Percentiles rank a stretch among this genome's conserved stretches.
These are phyloP conservation scores for Cyathus pygmaeus DNA, from an alignment of 1,284 basidiomycete genomes.

Conservation along the genomic window DNA sequence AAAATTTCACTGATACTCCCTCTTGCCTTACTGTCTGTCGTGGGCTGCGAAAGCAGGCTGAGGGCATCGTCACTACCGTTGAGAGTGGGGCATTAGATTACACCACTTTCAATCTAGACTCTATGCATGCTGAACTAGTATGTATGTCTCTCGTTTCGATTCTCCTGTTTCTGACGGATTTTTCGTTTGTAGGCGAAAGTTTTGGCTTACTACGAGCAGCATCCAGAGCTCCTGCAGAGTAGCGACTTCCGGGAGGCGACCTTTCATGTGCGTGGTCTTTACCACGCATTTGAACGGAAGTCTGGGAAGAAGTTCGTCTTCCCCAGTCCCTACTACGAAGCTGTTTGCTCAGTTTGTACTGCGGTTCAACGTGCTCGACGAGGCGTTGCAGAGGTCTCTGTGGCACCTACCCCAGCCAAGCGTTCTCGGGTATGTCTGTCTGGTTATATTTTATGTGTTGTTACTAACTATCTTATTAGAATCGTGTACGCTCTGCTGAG, in stretches of 20 bases:
- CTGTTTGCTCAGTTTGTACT: neutral
- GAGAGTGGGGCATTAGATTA: no score
- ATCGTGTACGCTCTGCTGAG: no score
- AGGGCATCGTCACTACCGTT: no score
- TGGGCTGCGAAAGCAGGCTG: no score
- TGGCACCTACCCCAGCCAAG: neutral
- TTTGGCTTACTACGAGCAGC: neutral
- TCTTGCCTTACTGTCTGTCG: no score
- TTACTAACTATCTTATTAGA: no score
- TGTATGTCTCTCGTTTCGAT: no score
- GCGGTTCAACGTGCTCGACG: neutral
- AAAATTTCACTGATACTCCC: no score
- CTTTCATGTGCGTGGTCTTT: neutral
- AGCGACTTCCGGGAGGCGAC: neutral
- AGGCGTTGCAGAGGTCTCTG: neutral
- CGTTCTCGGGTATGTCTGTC: neutral
- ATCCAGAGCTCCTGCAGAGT: neutral
- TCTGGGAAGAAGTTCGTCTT: neutral
- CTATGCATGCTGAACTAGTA: no score
- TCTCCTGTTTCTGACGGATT: neutral
- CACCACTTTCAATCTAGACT: no score
- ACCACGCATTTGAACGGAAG: neutral
- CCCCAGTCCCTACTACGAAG: neutral
- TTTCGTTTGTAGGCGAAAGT: neutral
- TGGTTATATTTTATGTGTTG: no score